Conservation (phyloP, 495 filamentous ascomycete species). For the Daldinia caldariorum region DNA sequence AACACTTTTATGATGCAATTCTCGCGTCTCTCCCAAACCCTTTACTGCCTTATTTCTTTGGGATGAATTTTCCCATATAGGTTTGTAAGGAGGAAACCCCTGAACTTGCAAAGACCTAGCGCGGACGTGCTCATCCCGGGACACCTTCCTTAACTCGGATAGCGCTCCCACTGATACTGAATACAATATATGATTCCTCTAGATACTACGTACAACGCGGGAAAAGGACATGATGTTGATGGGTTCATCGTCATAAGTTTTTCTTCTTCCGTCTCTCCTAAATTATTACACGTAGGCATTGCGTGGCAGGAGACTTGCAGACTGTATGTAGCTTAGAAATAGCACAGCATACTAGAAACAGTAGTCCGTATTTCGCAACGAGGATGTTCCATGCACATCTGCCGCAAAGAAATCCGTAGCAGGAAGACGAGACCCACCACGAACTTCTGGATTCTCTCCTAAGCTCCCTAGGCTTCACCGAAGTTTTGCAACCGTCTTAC, state of each 20-base stretch:
- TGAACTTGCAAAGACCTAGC: slow-evolving; percentile 29
- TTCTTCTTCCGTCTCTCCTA: neutral
- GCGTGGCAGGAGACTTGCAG: neutral
- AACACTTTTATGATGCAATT: neutral
- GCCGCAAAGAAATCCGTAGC: slow-evolving; percentile 18
- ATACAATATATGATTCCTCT: slow-evolving; percentile 10
- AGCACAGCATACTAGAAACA: slow-evolving; percentile 1
- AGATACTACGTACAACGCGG: slow-evolving; percentile 10
- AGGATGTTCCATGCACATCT: slow-evolving; percentile 35
- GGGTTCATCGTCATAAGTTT: neutral
- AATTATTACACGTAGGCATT: slow-evolving; percentile 1
- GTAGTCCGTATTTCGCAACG: slow-evolving; percentile 17
- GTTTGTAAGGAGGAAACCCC: slow-evolving; percentile 20
- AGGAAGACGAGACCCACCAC: slow-evolving; percentile 33
- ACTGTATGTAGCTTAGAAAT: neutral
- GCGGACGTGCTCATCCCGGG: slow-evolving; percentile 35
- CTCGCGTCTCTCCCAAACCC: neutral
- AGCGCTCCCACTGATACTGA: slow-evolving; percentile 25
- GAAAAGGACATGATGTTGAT: slow-evolving; percentile 9
- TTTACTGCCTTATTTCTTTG: slow-evolving; percentile 13
- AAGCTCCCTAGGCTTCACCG: slow-evolving; percentile 25
- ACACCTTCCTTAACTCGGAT: slow-evolving; percentile 39
- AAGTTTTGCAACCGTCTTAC: slow-evolving; percentile 24
- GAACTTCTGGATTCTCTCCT: slow-evolving; percentile 24
- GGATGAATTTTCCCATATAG: slow-evolving; percentile 27